phyloP scores from a whole-genome alignment of 805 yeast genomes.

The Soucietia sequanensis region DNA sequence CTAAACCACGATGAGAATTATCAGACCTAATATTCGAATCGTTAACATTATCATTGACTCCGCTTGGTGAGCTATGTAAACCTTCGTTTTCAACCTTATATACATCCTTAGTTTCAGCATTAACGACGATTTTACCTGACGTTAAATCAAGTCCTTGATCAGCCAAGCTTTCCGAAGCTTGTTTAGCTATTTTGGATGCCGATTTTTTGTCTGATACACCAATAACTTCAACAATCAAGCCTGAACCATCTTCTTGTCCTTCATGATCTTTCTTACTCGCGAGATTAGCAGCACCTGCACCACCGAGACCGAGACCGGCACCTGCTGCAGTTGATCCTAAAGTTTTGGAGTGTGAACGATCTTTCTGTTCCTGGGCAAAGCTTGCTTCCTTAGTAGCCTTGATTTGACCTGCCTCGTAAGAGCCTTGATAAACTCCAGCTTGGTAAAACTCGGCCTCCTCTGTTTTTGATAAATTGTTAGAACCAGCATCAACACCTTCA shows the following conservation, averaged over 20 bases:
- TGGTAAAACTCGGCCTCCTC: constrained; percentile 9
- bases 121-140: constrained; percentile 32
- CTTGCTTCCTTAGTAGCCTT: constrained; percentile 3
- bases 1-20: constrained; percentile 2
- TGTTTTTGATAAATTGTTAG: constrained; percentile 1
- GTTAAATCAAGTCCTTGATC: constrained; percentile 31
- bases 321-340: constrained; percentile 7
- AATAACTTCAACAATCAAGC: constrained; percentile 30
- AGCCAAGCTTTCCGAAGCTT: constrained; percentile 28
- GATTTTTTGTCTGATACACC: constrained; percentile 28
- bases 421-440: constrained; percentile 14
- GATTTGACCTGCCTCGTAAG: constrained; percentile 17
- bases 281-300: constrained; percentile 11
- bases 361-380: background rate
- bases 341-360: background rate
- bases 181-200: constrained; percentile 31
- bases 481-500: constrained; percentile 6
- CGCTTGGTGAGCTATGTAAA: background rate
- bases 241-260: constrained; percentile 3
- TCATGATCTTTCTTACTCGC: background rate
- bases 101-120: constrained; percentile 32
- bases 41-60: background rate
- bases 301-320: constrained; percentile 6
- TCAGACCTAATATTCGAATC: background rate
- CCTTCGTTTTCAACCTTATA: constrained; percentile 15